These are phyloP conservation scores for Penicillium sclerotiorum DNA, from an alignment of 2,329 filamentous ascomycete species.

Conservation along the genomic window DNA sequence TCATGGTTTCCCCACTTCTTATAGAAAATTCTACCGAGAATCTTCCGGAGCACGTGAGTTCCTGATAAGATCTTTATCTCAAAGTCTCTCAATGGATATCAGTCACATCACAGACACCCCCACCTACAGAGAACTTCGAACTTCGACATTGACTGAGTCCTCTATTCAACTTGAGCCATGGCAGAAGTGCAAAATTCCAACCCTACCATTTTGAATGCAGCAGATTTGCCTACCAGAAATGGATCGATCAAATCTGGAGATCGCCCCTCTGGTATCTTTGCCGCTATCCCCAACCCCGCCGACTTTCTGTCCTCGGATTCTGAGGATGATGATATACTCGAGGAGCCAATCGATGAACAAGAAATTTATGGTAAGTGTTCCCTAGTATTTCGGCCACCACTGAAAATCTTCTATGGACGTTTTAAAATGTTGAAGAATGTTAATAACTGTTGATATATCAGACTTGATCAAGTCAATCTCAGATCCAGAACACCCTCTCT, in stretches of 20 bases:
- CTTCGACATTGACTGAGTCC: no score
- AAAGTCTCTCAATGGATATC: no score
- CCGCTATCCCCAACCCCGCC: slow-evolving; percentile 53
- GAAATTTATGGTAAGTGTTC: slow-evolving; percentile 79
- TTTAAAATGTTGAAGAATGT: no score
- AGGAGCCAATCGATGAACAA: slow-evolving; percentile 92
- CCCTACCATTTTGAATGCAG: slow-evolving; percentile 84
- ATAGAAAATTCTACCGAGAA: slow-evolving; percentile 7
- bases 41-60: slow-evolving; percentile 16
- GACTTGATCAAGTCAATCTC: slow-evolving; percentile 94
- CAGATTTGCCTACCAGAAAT: slow-evolving; percentile 82
- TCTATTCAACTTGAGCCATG: no score
- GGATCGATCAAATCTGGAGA: slow-evolving; percentile 45
- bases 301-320: slow-evolving; percentile 53
- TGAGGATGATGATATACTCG: slow-evolving; percentile 60
- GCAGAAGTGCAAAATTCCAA: slow-evolving; percentile 63
- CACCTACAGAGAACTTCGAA: no score
- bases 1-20: neutral
- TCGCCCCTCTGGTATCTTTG: slow-evolving; percentile 50
- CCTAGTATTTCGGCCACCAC: no score
- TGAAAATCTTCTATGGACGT: no score
- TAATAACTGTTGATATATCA: no score
- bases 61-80: slow-evolving; percentile 49
- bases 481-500: slow-evolving; percentile 94
- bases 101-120: no score